A percentile compares a stretch with the other conserved stretches of the same genome.
Evolutionary conservation across 2,329 filamentous ascomycete genomes (phyloP).

Genomic region (Pseudogymnoascus verrucosus): DNA sequence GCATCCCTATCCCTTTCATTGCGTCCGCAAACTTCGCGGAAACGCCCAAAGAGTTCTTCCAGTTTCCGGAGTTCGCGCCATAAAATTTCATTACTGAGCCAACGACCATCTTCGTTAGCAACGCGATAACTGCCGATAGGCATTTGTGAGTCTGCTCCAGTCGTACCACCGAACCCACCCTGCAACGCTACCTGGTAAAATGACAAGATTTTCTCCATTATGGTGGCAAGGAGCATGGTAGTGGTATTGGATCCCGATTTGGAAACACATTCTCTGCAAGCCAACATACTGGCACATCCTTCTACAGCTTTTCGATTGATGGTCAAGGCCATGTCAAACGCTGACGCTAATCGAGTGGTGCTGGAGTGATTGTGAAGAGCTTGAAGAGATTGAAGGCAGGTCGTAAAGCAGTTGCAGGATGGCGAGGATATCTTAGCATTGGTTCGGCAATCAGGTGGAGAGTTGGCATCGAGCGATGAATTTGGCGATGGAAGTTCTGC

Average conservation of each 20-base stretch:
- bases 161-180: constrained; percentile 30
- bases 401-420: constrained; percentile 39
- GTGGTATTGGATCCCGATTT: constrained; percentile 36
- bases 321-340: constrained; percentile 38
- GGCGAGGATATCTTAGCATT: neutral
- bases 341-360: constrained; percentile 31
- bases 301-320: constrained; percentile 42
- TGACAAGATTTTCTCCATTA: constrained; percentile 40
- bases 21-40: constrained; percentile 33
- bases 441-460: neutral
- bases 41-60: constrained; percentile 38
- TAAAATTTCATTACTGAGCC: constrained; percentile 41
- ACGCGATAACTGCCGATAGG: constrained; percentile 37
- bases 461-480: neutral
- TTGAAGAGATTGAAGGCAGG: constrained; percentile 39
- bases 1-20: constrained; percentile 16
- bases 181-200: constrained; percentile 38
- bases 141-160: constrained; percentile 8
- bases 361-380: constrained; percentile 37
- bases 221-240: constrained; percentile 42
- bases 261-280: constrained; percentile 38
- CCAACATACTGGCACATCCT: constrained; percentile 39
- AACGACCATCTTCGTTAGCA: constrained; percentile 37
- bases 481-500: neutral
- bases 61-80: constrained; percentile 41